Evolutionary conservation across 202 grass and related monocot genomes (phyloP), one percentile per base, ranked within the genome.

Genomic region (Zizania palustris): DNA sequence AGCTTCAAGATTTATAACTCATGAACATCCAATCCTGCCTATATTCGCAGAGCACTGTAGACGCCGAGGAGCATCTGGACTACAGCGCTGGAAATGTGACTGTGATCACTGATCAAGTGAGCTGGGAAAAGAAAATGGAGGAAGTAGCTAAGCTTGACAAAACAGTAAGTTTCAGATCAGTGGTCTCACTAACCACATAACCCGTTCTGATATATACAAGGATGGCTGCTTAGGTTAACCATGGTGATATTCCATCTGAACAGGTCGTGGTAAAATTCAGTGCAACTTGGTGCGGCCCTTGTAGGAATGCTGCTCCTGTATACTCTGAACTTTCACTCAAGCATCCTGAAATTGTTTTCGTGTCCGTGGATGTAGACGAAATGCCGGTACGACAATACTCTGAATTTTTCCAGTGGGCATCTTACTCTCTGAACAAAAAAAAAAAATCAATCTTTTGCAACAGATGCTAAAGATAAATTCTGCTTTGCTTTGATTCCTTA

Each of bases 231-330:
- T 35, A 53, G 40, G 39, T 57, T 80, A 76, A 75, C 65, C 37
- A 13, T 45, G 40, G 3, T 55, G 22, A 1, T 40, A 45, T 81
- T 76, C 7, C 45, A 16, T 1, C 68, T 83, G 33, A 10, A 37
- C 83, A 98, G 95, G 74, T 98, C 60, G 91, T 98, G 50, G 75
- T 86, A 57, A 98, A 98, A 67, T 98, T 98, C 51, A 92, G 91
- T 38, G 91, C 95, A 9, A 80, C 85, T 64, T 98, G 95, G 95
- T 94, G 95, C 36, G 83, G 83, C 15, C 95, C 95, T 19, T 98
- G 95, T 56, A 90, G 89, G 80, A 80, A 80, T 63, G 87, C 90
- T 61, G 81, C 85, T 71, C 87, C 95, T 33, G 6, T 86, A 33
- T 98, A 83, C 57, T 71, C 76, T 1, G 85, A 98, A 33, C 75